Evolutionary conservation across 2,329 filamentous ascomycete species (phyloP), one percentile per base, ranked within the genome.

Genomic region (Botrytis squamosa): DNA sequence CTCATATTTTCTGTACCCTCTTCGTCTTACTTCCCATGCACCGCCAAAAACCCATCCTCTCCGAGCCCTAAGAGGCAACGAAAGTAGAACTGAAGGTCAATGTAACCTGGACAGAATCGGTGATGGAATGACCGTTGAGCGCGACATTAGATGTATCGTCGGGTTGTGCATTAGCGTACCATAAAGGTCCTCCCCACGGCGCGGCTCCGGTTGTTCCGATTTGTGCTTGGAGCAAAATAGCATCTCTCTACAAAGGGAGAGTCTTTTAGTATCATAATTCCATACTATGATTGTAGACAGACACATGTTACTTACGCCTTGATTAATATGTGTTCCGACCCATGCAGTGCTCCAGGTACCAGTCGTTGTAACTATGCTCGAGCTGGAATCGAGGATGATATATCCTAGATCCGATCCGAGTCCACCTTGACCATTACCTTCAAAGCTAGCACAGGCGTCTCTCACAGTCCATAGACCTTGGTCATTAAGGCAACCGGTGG

Each of bases 201-300:
- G 18, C 36, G 8, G 36, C 36, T 1, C 60, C 36, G 7, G 60
- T 64, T 33, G 20, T 42, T 64, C 60, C 60, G 12, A 64, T 25
- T 42, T 64, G 60, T n/a, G 60, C 60, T 42, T 64, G 60, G 60
- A 64, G 60, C 60, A 36, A 64, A 64, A 38, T 20, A 42, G 60
- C 60, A 64, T 64, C 22, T 64, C 33, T 64, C 36, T 64, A 14
- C 22, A 36, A 64, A 38, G 25, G 0, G 36, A 59, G 6, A 8
- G 20, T 22, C 14, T 59, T 6, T 42, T 42, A 38, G 12, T 33
- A 38, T 42, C 20, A 42, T 64, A 18, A n/a, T 64, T 42, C 25
- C 29, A n/a, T 59, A 8, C 9, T 64, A 25, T 64, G 52, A n/a
- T 7, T 7, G 29, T 64, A 3, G 36, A 42, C 2, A 40, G 36